phyloP scores from a whole-genome alignment of 116 monocot species.

The Cymodocea nodosa region DNA sequence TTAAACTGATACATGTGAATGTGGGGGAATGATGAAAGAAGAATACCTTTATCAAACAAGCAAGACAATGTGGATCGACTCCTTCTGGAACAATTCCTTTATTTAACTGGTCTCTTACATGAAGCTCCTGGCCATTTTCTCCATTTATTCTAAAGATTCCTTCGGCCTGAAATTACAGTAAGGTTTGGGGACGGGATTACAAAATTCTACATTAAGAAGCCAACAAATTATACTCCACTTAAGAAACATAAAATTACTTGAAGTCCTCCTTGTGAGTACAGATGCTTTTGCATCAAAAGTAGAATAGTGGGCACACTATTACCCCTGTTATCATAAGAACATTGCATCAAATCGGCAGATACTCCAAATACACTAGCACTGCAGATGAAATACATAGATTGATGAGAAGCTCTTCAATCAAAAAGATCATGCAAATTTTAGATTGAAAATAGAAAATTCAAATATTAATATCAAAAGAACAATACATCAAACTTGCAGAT shows the following conservation, averaged over 20 bases:
- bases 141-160: constrained; percentile 68
- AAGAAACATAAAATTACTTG: constrained; percentile 26
- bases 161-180: constrained; percentile 4
- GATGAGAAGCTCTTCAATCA: neutral
- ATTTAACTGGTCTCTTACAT: constrained; percentile 74
- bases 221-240: too few relatives aligned
- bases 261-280: constrained; percentile 74
- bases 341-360: constrained; percentile 83
- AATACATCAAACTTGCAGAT: constrained; percentile 79
- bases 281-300: constrained; percentile 67
- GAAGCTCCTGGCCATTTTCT: constrained; percentile 64
- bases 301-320: constrained; percentile 92
- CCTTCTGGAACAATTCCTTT: constrained; percentile 55
- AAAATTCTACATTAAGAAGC: too few relatives aligned
- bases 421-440: too few relatives aligned
- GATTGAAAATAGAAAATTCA: too few relatives aligned
- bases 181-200: neutral
- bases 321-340: constrained; percentile 73
- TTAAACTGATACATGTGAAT: neutral
- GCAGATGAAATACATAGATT: neutral
- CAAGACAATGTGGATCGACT: constrained; percentile 82
- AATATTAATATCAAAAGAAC: constrained; percentile 42
- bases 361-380: constrained; percentile 91
- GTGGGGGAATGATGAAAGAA: neutral
- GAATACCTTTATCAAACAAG: constrained; percentile 83